Evolutionary conservation across 306 rosid genomes (phyloP), one percentile per base, ranked within the genome.

Genomic region (Prinsepia uniflora): DNA sequence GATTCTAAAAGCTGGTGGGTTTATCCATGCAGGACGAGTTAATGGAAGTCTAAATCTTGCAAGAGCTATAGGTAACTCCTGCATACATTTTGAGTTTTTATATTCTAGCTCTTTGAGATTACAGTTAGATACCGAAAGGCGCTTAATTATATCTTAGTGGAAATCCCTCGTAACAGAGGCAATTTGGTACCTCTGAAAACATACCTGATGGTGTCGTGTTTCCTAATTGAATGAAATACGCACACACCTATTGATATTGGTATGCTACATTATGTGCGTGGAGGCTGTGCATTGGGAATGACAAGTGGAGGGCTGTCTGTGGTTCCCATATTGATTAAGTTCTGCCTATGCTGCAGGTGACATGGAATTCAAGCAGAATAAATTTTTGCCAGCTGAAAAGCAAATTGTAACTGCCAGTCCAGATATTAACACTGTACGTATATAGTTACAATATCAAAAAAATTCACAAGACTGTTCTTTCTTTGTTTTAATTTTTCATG

Each of bases 11-110:
- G 97, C 96, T 76, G 97, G 96, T 59, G 97, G 99, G 67, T 94
- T 91, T 79, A 94, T 94, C 73, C 96, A 91, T 50, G 97, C 96
- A 7, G 99, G 99, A 72, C 86, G 99, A 49, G 92, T 94, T 72
- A 94, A 94, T 87, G 99, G 99, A 75, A 91, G 95, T 82, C 81
- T 94, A 82, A 91, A 91, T 86, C 97, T 94, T 72, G 88, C 99
- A 52, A 91, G 99, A 79, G 99, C 99, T 79, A 94, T 94, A 79
- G 99, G 97, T 89, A 79, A 45, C 36, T 53, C 61, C 74, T 67
- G 48, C 34, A 22, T 70, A 50, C 60, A 22, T 48, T 73, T 18
- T 72, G 63, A 77, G 19, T 40, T 12, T 15, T 43, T 20, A 13
- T 24, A 44, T 20, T 13, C 54, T 55, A 18, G 63, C 8, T 2